A percentile compares a stretch with the other conserved stretches of the same genome.
phyloP scores from a whole-genome alignment of 345 rosid species.

The Eucalyptus marginata region DNA sequence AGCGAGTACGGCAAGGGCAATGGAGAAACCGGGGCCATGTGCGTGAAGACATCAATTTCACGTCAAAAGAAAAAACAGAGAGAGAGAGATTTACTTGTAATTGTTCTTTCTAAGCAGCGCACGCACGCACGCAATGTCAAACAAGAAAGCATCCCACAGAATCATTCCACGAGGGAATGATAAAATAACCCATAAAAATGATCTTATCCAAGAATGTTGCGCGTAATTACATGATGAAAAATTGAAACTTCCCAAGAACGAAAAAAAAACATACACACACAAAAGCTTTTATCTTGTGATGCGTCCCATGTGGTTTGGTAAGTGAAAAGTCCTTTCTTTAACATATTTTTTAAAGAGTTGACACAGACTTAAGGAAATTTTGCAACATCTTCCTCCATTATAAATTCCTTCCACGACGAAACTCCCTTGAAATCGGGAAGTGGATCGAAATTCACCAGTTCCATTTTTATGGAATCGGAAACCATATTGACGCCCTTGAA shows the following conservation, averaged over 20 bases:
- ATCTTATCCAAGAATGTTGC: neutral
- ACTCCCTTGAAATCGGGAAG: accelerated
- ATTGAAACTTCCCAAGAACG: neutral
- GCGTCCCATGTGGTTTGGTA: neutral
- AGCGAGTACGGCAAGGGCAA: neutral
- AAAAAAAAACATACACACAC: too few species aligned
- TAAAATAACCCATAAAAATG: neutral
- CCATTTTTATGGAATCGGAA: too few species aligned
- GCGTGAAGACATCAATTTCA: neutral
- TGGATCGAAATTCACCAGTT: accelerated
- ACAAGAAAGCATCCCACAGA: neutral
- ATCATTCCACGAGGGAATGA: neutral
- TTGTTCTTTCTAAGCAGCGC: neutral
- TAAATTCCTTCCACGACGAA: too few species aligned
- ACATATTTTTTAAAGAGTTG: too few species aligned
- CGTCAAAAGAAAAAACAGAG: neutral
- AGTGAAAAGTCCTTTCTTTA: neutral
- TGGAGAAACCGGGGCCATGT: neutral
- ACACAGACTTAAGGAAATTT: accelerated
- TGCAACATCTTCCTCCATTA: too few species aligned
- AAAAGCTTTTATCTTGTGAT: neutral
- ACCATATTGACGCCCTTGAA: accelerated
- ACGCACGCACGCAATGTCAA: neutral
- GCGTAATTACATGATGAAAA: neutral
- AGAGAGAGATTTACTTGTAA: neutral